Conservation (phyloP, 2,329 filamentous ascomycete species). For the Colletotrichum tabaci region DNA sequence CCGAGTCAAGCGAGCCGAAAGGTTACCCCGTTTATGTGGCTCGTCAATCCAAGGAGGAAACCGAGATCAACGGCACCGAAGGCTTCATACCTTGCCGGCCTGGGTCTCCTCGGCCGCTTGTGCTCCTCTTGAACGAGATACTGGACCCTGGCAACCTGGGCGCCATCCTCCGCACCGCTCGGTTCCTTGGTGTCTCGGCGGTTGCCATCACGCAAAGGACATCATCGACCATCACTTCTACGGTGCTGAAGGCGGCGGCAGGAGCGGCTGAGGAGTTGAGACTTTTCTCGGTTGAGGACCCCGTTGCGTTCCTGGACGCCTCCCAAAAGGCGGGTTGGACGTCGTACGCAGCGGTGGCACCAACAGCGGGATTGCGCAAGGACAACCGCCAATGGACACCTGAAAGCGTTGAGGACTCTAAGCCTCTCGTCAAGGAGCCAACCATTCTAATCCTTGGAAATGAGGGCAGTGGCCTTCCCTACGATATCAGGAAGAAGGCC, state of each 20-base stretch:
- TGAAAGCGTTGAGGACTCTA: slow-evolving; percentile 62
- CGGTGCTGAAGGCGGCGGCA: slow-evolving; percentile 88
- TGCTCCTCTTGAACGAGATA: slow-evolving; percentile 82
- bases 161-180: slow-evolving; percentile 88
- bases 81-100: slow-evolving; percentile 62
- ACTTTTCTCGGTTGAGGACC: slow-evolving; percentile 78
- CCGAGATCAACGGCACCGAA: slow-evolving; percentile 77
- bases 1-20: slow-evolving; percentile 58
- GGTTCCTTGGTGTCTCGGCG: slow-evolving; percentile 91
- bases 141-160: slow-evolving; percentile 92
- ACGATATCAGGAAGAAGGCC: slow-evolving; percentile 74
- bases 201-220: slow-evolving; percentile 82
- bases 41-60: slow-evolving; percentile 82
- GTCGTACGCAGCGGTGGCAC: slow-evolving; percentile 81
- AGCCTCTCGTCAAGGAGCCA: slow-evolving; percentile 73
- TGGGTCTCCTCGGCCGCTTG: slow-evolving; percentile 73
- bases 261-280: slow-evolving; percentile 88
- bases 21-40: slow-evolving; percentile 74
- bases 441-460: slow-evolving; percentile 87
- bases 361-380: slow-evolving; percentile 53
- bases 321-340: slow-evolving; percentile 84
- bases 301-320: slow-evolving; percentile 77
- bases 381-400: slow-evolving; percentile 61
- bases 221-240: slow-evolving; percentile 81
- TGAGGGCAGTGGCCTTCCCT: slow-evolving; percentile 82